These are phyloP conservation scores for Panaeolus cyanescens DNA, from an alignment of 768 basidiomycete genomes.

Conservation along the genomic window DNA sequence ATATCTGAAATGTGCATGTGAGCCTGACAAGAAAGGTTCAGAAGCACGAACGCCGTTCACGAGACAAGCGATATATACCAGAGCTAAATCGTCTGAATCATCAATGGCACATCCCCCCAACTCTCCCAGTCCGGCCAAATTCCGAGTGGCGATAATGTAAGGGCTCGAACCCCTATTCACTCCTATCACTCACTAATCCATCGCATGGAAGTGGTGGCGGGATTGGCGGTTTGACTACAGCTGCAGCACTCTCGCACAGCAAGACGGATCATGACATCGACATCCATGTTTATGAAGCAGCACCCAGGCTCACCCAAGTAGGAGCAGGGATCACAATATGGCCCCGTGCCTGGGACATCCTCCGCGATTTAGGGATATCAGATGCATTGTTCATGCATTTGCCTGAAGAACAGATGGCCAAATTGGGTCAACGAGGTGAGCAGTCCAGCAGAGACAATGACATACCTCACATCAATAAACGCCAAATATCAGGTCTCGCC, in stretches of 20 bases:
- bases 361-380: conserved; percentile 39
- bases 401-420: conserved; percentile 8
- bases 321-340: conserved; percentile 48
- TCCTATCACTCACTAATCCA: neutral
- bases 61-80: neutral
- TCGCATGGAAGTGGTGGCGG: conserved; percentile 28
- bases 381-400: conserved; percentile 8
- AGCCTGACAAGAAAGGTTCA: neutral
- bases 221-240: conserved; percentile 32
- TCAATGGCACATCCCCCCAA: neutral
- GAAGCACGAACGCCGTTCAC: too few relatives aligned
- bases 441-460: neutral
- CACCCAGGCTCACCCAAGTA: conserved; percentile 40
- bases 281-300: conserved; percentile 46
- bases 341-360: conserved; percentile 42
- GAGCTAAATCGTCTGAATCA: neutral
- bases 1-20: neutral
- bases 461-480: neutral
- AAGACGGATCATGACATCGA: conserved; percentile 23
- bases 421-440: conserved; percentile 2
- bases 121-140: neutral
- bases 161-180: neutral
- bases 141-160: neutral
- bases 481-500: neutral
- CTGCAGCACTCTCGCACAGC: conserved; percentile 13